Evolutionary conservation across 2,329 filamentous ascomycete genomes (phyloP), one percentile per base, ranked within the genome.

Genomic region (Aureobasidium pullulans): DNA sequence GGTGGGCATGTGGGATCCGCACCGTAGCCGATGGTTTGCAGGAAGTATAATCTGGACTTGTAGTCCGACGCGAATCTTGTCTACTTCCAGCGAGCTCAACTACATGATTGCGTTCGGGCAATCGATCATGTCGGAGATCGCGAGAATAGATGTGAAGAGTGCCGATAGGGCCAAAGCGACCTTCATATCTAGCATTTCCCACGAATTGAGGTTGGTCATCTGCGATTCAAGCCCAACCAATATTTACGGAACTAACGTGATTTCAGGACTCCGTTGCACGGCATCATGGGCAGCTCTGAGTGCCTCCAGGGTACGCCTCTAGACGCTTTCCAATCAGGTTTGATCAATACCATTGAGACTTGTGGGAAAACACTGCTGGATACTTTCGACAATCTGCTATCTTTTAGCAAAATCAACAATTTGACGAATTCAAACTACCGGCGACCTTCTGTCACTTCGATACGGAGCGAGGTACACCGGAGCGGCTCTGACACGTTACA

Each of bases 1-100:
- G 47, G 68, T 79, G 6, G 77, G 77, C 0, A 62, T 79, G 1
- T 80, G 76, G 76, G 77, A 79, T 62, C 71, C 74, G 4, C 71
- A 72, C 11, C 39, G 57, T 11, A 66, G 68, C 48, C 48, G 52
- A 37, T 61, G 59, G 59, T 61, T 49, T 16, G 59, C 59, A 15
- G 59, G 52, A 28, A 57, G 50, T n/a, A 61, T 75, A 40, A 68
- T 72, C 4, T 76, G 73, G 31, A 76, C 76, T 46, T 76, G 76
- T 44, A 75, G 68, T 16, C 60, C 69, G 28, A 68, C 71, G 11
- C 69, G 67, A 2, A 71, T 72, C 46, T 65, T 73, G 7, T 65
- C 66, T n/a, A 66, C 68, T 47, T 64, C 68, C 23, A 66, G 68
- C 56, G 62, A 73, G 70, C 19, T 78, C 69, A 57, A 76, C 72